Base-by-base conservation (phyloP, 768 basidiomycete genomes). In the Leccinum olivaceopallidum region DNA sequence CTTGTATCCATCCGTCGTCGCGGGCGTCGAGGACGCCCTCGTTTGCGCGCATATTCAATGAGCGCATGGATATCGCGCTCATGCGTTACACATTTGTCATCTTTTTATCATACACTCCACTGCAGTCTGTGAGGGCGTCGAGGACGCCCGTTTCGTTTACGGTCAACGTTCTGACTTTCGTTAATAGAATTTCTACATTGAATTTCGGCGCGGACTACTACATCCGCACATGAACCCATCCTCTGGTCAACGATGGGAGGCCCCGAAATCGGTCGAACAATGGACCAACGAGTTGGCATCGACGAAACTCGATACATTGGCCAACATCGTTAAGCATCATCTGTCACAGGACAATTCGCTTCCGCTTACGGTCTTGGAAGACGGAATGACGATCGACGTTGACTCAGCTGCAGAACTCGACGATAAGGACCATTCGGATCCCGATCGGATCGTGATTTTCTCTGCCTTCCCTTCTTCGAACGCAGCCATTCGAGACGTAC, bases 381-480 rank as follows among this genome's bases (percentile, higher is more conserved):
- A 47, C 10, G 18, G 44, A 47, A 47, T 47, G 44, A 47, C 44
- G 10, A 47, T 22, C 44, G 7, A 47, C 4, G 20, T n/a, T 9
- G 9, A n/a, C 44, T 47, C 20, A 47, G 9, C 44, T 47, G 20
- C 44, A 6, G 16, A 39, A 8, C 16, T 18, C 2, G 18, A 47
- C 10, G 44, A 47, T n/a, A n/a, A n/a, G 44, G 9, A 47, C 8
- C 44, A 47, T 9, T 1, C 20, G n/a, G 18, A 47, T 18, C 20
- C n/a, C n/a, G 47, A 56, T 49, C 28, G 44, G 1, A 28, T 57
- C 7, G 56, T 50, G 4, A 50, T 57, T 5, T 57, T 49, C n/a
- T 57, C 48, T n/a, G 56, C 16, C 4, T 57, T 57, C 5, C 48
- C 56, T 13, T 50, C 48, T 1, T 57, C 34, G 4, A 57, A 57